These are phyloP conservation scores for Citrullus colocynthis DNA, from an alignment of 306 rosid species.

Conservation along the genomic window DNA sequence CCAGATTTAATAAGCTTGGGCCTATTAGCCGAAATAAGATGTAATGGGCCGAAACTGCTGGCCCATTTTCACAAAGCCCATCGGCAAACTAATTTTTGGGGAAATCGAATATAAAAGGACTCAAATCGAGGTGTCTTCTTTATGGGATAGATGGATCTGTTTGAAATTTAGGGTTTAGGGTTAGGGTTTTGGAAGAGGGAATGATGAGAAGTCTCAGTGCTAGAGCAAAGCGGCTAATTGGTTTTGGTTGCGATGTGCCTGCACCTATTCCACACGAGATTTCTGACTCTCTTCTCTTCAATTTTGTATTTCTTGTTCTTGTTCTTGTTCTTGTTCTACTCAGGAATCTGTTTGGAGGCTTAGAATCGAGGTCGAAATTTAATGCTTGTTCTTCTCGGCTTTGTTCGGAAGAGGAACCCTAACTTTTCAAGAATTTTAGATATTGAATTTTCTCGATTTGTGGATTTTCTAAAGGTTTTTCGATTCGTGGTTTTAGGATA, in stretches of 20 bases:
- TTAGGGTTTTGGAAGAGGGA: neutral
- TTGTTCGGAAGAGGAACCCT: too few relatives aligned
- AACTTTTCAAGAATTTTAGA: too few relatives aligned
- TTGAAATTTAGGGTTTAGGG: neutral
- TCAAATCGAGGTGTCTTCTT: neutral
- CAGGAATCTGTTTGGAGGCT: neutral
- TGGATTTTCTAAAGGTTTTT: too few relatives aligned
- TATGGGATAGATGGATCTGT: neutral
- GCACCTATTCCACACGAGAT: constrained; percentile 9
- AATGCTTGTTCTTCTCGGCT: too few relatives aligned
- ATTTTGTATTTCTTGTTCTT: too few relatives aligned
- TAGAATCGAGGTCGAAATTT: neutral
- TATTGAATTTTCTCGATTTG: too few relatives aligned
- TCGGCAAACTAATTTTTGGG: neutral
- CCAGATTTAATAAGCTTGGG: neutral
- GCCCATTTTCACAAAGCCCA: neutral
- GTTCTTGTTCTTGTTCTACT: neutral
- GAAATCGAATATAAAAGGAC: neutral
- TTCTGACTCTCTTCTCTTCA: neutral
- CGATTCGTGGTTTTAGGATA: too few relatives aligned
- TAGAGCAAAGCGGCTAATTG: neutral
- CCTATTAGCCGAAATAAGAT: neutral
- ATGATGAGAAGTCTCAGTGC: neutral
- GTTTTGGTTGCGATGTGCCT: constrained; percentile 2
- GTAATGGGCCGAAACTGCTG: neutral